These are phyloP conservation scores for Persicaria maculosa DNA, from an alignment of 148 eudicot genomes.

Conservation along the genomic window DNA sequence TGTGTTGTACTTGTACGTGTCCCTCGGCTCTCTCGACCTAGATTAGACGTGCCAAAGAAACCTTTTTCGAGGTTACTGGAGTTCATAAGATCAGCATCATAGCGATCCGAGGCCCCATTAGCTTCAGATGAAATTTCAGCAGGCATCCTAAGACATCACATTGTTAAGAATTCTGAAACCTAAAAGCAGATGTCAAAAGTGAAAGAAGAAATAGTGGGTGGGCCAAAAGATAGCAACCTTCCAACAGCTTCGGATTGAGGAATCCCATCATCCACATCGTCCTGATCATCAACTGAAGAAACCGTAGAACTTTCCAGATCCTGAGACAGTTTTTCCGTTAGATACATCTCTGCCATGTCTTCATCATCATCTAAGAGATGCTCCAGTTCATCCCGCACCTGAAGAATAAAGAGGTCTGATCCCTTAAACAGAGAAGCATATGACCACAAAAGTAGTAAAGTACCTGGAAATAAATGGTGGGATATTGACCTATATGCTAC, in stretches of 20 bases:
- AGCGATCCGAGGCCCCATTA: conserved; percentile 37
- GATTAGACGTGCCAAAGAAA: conserved; percentile 32
- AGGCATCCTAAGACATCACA: conserved; percentile 37
- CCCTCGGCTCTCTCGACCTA: conserved; percentile 58
- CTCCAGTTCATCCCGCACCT: conserved; percentile 98
- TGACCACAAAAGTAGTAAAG: neutral
- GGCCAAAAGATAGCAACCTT: conserved; percentile 28
- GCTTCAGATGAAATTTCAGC: conserved; percentile 46
- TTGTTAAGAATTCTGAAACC: neutral
- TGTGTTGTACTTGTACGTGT: conserved; percentile 73
- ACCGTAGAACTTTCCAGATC: conserved; percentile 56
- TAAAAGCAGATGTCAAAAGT: neutral
- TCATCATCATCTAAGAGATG: conserved; percentile 89
- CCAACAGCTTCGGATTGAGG: conserved; percentile 47
- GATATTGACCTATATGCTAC: neutral
- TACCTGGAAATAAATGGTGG: neutral
- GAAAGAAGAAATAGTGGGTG: conserved; percentile 1
- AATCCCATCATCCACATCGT: conserved; percentile 45
- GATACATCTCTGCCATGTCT: conserved; percentile 98
- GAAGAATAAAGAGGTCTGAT: conserved; percentile 15
- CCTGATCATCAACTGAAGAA: conserved; percentile 49
- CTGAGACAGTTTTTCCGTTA: conserved; percentile 77
- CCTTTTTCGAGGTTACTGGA: conserved; percentile 31
- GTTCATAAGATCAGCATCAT: conserved; percentile 34
- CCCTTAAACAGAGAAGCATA: conserved; percentile 3